Evolutionary conservation across 2,329 filamentous ascomycete genomes (phyloP).

Genomic region (Fusarium setosum): DNA sequence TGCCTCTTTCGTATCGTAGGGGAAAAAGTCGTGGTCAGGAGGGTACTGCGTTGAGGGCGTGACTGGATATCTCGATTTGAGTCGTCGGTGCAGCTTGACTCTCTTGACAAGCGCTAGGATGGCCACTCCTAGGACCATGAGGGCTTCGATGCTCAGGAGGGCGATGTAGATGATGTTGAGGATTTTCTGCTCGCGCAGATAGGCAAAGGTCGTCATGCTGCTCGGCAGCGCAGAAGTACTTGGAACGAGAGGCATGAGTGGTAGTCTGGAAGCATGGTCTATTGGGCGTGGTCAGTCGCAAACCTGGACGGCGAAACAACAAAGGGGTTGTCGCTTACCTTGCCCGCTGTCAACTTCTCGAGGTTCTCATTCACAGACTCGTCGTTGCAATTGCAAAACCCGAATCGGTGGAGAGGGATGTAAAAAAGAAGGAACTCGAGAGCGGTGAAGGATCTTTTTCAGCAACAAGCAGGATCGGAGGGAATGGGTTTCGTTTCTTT

Average conservation of each 20-base stretch:
- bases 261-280: not conserved
- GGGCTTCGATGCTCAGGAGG: constrained; percentile 57
- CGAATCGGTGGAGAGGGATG: constrained; percentile 10
- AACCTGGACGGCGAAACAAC: too few relatives aligned
- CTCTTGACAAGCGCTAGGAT: constrained; percentile 46
- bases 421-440: not conserved
- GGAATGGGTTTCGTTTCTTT: constrained; percentile 14
- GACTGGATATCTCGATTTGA: constrained; percentile 19
- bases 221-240: constrained; percentile 28
- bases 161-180: constrained; percentile 61
- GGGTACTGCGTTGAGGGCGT: constrained; percentile 11
- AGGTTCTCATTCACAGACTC: not conserved
- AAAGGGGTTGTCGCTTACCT: not conserved
- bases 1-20: constrained; percentile 14
- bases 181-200: constrained; percentile 47
- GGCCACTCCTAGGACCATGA: constrained; percentile 56
- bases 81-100: constrained; percentile 31
- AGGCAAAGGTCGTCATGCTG: constrained; percentile 35
- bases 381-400: not conserved
- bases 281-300: too few relatives aligned
- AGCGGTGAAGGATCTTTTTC: constrained; percentile 28
- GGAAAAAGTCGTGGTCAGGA: constrained; percentile 15
- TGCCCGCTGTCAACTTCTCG: not conserved
- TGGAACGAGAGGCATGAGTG: constrained; percentile 36
- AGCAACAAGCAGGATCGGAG: constrained; percentile 14